These are phyloP conservation scores for Leishmania lainsoni DNA, from an alignment of 208 protist species.

Conservation along the genomic window DNA sequence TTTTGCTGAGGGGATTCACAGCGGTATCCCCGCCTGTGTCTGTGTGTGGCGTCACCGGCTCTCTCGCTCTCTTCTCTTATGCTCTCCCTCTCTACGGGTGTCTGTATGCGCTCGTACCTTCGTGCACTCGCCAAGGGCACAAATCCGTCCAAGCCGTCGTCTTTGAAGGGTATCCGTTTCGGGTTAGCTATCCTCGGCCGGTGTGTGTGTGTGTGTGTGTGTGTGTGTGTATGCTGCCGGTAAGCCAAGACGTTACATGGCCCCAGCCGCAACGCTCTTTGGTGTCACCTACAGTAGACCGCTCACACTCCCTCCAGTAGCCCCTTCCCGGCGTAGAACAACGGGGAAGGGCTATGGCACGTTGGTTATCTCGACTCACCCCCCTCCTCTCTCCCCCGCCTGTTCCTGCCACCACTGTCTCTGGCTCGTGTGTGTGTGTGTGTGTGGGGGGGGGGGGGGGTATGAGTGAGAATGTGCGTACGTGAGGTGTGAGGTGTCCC, in stretches of 20 bases:
- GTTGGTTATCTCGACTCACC: not conserved
- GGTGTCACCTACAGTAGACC: too few relatives aligned
- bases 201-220: not conserved
- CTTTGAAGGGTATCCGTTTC: not conserved
- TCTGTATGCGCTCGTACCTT: not conserved
- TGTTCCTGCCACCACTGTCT: not conserved
- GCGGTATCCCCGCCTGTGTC: not conserved
- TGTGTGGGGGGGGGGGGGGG: too few relatives aligned
- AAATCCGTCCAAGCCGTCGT: not conserved
- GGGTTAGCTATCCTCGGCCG: not conserved
- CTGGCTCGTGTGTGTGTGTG: not conserved
- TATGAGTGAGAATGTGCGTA: not conserved
- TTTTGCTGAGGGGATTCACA: not conserved
- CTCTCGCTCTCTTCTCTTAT: not conserved
- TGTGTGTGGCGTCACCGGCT: not conserved
- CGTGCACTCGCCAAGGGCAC: not conserved
- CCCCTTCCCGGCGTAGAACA: not conserved
- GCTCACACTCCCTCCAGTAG: not conserved
- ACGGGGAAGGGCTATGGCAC: not conserved
- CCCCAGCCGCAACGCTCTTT: not conserved
- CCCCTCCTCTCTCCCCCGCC: not conserved
- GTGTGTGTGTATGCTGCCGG: not conserved
- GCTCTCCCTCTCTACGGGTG: not conserved
- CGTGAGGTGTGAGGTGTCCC: not conserved
- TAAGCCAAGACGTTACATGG: not conserved